These are phyloP conservation scores for Euphrasia arctica DNA, from an alignment of 305 asterid genomes.

Conservation along the genomic window DNA sequence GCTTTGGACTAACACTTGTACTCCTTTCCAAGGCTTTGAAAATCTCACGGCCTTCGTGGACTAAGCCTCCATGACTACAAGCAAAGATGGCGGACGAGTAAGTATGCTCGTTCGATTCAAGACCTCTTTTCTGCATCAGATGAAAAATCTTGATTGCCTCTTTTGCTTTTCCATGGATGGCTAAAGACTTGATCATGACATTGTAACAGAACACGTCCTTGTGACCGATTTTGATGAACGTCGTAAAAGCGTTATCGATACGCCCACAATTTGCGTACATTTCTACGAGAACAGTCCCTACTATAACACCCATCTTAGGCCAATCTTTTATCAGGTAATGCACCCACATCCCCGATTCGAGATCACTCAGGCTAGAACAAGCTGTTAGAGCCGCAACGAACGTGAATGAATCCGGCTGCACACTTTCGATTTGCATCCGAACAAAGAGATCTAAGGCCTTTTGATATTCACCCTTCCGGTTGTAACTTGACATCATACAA, in stretches of 20 bases:
- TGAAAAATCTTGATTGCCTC: constrained; percentile 39
- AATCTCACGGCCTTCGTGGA: constrained; percentile 32
- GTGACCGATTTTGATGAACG: constrained; percentile 35
- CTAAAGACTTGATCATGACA: constrained; percentile 46
- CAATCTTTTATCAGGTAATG: constrained; percentile 37
- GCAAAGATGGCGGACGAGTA: constrained; percentile 39
- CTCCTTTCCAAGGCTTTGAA: constrained; percentile 30
- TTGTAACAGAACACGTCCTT: constrained; percentile 47
- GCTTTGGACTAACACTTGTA: constrained; percentile 26
- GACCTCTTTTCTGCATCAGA: constrained; percentile 30
- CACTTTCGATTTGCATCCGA: constrained; percentile 32
- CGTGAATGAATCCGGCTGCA: constrained; percentile 37
- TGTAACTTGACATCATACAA: constrained; percentile 42
- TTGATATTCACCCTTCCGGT: constrained; percentile 27
- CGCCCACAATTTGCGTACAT: constrained; percentile 57
- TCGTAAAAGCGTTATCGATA: constrained; percentile 30
- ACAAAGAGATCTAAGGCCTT: constrained; percentile 36
- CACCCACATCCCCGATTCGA: constrained; percentile 41
- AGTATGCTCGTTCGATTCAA: constrained; percentile 35
- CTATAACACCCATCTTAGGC: constrained; percentile 34
- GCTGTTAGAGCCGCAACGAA: constrained; percentile 45
- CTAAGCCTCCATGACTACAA: constrained; percentile 43
- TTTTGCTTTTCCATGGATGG: constrained; percentile 41
- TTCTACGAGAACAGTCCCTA: constrained; percentile 42
- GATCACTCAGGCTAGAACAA: constrained; percentile 38